Evolutionary conservation across 345 rosid species (phyloP), one percentile per base, ranked within the genome.

Genomic region (Capsella bursapastoris): DNA sequence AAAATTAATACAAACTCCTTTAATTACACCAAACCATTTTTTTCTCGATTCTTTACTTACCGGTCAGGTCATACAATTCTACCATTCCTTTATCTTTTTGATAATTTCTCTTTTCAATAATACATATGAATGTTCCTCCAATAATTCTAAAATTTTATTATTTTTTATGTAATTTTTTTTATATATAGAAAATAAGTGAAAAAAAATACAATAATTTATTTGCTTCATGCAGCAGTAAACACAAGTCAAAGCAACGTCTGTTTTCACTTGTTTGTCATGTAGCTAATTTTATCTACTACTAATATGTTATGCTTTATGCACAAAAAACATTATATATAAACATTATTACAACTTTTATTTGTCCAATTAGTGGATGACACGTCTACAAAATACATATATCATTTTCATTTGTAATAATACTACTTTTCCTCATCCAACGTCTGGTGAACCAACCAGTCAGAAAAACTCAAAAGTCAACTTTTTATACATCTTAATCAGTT

Each of bases 361-460:
- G 7, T 50, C 68, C 51, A 67, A 58, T 51, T 2, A 51, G 63
- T 41, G 38, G 7, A 51, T 0, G 73, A 40, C 48, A 61, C 58
- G 44, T 53, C 5, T 11, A 7, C 49, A 61, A 34, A 28, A 61
- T 53, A 60, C 18, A 45, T 34, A 29, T 15, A 28, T 58, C 2
- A 31, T 40, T 59, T 41, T 57, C 52, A 74, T 9, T 8, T 38
- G 37, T 34, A 34, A 7, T 37, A 37, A 1, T 38, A 38, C 12
- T 38, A 38, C 41, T 45, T 15, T 12, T 22, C 25, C 5, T 25
- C 43, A 77, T 57, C 80, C 80, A 79, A 85, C 84, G 90, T 83
- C 90, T 77, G 97, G 89, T 90, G 80, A 82, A 94, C 84, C 98
- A 78, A 88, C 93, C 98, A 87, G 93, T 91, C 98, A 86, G 84